Evolutionary conservation across 1,284 basidiomycete genomes (phyloP), one percentile per base, ranked within the genome.

Genomic region (Ceratobasidium sp.): DNA sequence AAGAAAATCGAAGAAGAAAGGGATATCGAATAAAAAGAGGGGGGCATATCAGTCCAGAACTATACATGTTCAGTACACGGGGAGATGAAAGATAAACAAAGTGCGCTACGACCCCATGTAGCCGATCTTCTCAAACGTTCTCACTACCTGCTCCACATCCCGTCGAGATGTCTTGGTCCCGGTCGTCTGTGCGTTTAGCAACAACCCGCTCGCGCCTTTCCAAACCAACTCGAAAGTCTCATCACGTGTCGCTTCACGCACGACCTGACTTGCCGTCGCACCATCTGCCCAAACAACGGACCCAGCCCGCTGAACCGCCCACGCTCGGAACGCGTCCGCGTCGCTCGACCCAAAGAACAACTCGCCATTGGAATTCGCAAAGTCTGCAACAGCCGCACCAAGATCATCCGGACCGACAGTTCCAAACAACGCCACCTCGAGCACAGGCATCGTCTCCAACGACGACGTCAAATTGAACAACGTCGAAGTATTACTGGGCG

Each of bases 391-490:
- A 13, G 87, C 86, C 58, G 84, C 87, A 55, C 82, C 81, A 26
- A 91, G 82, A 82, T 92, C 91, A 6, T 86, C 81, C 23, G 88
- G 86, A 26, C 83, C 83, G 42, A 92, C 83, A 6, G 86, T 85
- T 12, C 91, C 91, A 82, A 92, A 91, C 26, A 92, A 82, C 2
- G 90, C 90, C 7, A 92, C 89, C 83, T 92, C 91, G 56, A 93
- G 81, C 0, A 84, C 79, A 12, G 91, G 91, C 60, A 92, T 84
- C 2, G 84, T 83, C n/a, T 86, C 80, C 40, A 91, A 81, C 6
- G 86, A 85, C 28, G 60, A 28, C 3, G 76, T 81, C 61, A 72
- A n/a, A 63, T 84, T 81, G 71, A 84, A 86, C 12, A 90, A 84
- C 26, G 84, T 66, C 3, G 88, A 86, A 53, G 85, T 82, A n/a